These are phyloP conservation scores for Dictyostelium firmibasis DNA, from an alignment of 78 protist genomes.

Conservation along the genomic window DNA sequence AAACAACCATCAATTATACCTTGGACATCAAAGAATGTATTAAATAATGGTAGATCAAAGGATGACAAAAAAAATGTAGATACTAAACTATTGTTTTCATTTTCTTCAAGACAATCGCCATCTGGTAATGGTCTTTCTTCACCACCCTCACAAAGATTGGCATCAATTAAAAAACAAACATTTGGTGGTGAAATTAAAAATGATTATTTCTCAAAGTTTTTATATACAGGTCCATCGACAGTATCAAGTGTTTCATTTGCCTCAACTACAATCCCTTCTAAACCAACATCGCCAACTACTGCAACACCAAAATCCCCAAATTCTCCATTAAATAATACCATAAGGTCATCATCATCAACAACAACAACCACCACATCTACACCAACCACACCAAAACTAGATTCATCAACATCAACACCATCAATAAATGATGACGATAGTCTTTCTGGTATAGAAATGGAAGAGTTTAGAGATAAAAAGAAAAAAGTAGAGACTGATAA, in stretches of 20 bases:
- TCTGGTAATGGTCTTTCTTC: not conserved
- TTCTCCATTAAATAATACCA: not conserved
- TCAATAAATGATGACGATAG: not conserved
- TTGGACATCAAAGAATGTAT: conserved; percentile 1
- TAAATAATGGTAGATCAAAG: not conserved
- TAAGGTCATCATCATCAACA: not conserved
- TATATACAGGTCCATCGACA: not conserved
- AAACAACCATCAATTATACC: not conserved
- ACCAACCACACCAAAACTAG: not conserved
- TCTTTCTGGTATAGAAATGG: not conserved
- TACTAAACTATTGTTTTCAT: not conserved
- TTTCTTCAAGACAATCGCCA: not conserved
- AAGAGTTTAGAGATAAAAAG: not conserved
- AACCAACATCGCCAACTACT: not conserved
- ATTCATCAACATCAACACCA: not conserved
- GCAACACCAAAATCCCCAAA: not conserved
- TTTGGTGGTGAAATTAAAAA: not conserved
- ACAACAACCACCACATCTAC: not conserved
- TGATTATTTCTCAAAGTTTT: not conserved
- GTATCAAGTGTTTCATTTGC: not conserved
- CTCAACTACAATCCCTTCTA: not conserved
- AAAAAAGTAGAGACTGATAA: not conserved
- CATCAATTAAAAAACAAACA: not conserved
- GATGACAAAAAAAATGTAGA: not conserved
- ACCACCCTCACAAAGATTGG: not conserved